phyloP scores from a whole-genome alignment of 345 rosid genomes.

The Citrus inodora region DNA sequence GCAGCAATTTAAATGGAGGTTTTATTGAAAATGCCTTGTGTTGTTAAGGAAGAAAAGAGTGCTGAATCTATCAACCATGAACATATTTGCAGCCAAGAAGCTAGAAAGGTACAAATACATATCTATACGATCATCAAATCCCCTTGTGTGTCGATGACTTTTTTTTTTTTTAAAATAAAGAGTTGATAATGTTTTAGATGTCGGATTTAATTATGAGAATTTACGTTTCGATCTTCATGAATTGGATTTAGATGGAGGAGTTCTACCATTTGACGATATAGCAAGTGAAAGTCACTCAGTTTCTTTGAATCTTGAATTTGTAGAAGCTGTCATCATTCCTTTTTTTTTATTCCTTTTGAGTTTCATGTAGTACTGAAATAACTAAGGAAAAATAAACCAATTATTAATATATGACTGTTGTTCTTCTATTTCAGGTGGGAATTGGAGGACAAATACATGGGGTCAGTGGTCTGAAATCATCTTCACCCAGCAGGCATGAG shows the following conservation, averaged over 20 bases:
- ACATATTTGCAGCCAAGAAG: slow-evolving; percentile 24
- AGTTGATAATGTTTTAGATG: background rate
- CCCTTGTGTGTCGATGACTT: too few species aligned
- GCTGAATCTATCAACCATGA: slow-evolving; percentile 23
- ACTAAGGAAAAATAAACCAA: background rate
- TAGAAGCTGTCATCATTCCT: background rate
- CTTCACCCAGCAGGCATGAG: slow-evolving; percentile 24
- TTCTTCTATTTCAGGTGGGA: slow-evolving; percentile 15
- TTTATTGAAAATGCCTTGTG: slow-evolving; percentile 26
- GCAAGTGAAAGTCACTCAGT: background rate
- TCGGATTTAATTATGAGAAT: background rate
- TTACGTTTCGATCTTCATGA: background rate
- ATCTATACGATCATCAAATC: background rate
- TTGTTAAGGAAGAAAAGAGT: slow-evolving; percentile 27
- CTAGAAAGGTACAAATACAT: slow-evolving; percentile 23
- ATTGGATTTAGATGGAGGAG: background rate
- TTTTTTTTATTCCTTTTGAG: background rate
- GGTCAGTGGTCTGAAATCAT: slow-evolving; percentile 17
- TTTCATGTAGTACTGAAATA: background rate
- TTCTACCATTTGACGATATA: background rate
- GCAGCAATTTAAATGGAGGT: slow-evolving; percentile 31
- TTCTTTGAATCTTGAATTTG: background rate
- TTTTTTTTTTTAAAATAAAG: background rate
- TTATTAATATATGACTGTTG: background rate
- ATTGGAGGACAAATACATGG: slow-evolving; percentile 9